Evolutionary conservation across 345 rosid genomes (phyloP), one percentile per base, ranked within the genome.

Genomic region (Noccaea bulbosa): DNA sequence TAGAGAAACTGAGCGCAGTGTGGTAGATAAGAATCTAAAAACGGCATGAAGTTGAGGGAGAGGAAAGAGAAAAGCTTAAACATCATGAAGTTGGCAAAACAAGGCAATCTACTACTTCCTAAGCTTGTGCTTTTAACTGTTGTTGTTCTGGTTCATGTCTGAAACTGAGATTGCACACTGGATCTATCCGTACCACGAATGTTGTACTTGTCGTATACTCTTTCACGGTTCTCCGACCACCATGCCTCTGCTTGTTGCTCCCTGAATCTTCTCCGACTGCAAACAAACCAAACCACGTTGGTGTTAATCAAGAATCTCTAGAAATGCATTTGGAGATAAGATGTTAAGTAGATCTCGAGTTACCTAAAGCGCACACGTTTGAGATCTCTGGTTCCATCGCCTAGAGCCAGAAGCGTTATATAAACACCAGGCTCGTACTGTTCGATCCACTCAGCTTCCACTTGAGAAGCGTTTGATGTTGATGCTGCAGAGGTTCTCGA

Each of bases 281-380:
- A 81, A 16, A 74, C 54, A 22, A 62, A 50, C 6, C 50, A 22
- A 64, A 51, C 6, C 50, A 59, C 12, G 43, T 27, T 65, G 6
- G 48, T 64, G 0, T 34, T 7, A 35, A 40, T 27, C 30, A 27
- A 27, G 4, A 27, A 14, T 64, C 12, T 47, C 48, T 59, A 67
- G 10, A 48, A 48, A 49, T n/a, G 39, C 22, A 64, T 11, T 33
- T 44, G 15, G 16, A 32, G 51, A 57, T 27, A 20, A 59, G 1
- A 22, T n/a, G n/a, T n/a, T n/a, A n/a, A 12, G 43, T 51, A 10
- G 20, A 51, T 33, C 15, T 7, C 3, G 55, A 41, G 67, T 58
- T 84, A 94, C 99, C 99, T 94, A 90, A 94, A 94, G 65, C 99
- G 97, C 70, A 94, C 98, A 60, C 99, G 85, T 81, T 88, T 94